A percentile compares a stretch with the other conserved stretches of the same genome.
These are phyloP conservation scores for Phalaenopsis equestris DNA, from an alignment of 106 monocot genomes.

Conservation along the genomic window DNA sequence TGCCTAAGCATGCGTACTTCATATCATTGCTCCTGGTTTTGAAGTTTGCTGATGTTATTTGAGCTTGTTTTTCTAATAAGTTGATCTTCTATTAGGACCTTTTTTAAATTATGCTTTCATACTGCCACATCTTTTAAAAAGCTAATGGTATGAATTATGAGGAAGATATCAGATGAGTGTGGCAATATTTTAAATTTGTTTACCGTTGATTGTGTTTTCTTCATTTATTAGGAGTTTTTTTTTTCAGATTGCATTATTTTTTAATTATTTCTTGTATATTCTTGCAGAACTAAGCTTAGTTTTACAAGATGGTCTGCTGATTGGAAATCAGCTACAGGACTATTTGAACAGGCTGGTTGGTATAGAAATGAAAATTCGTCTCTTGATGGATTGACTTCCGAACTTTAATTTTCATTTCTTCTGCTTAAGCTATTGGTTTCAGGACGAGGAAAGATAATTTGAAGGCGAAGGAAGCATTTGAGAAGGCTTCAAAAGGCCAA, in stretches of 20 bases:
- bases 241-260: background rate
- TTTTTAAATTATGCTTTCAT: background rate
- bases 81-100: background rate
- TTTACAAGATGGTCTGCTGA: conserved; percentile 30
- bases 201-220: background rate
- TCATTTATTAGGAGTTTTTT: background rate
- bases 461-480: conserved; percentile 95
- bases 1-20: background rate
- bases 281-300: conserved; percentile 28
- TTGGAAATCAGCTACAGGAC: conserved; percentile 19
- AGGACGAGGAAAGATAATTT: conserved; percentile 63
- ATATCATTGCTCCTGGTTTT: background rate
- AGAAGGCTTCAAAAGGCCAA: conserved; percentile 98
- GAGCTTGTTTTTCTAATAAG: background rate
- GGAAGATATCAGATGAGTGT: background rate
- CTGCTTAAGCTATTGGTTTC: conserved; percentile 69
- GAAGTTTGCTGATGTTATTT: background rate
- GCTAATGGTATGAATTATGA: background rate
- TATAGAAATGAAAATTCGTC: background rate
- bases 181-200: background rate
- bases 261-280: background rate
- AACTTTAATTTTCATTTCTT: conserved; percentile 18
- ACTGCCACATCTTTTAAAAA: background rate
- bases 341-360: conserved; percentile 25
- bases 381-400: background rate